phyloP scores from a whole-genome alignment of 148 eudicot species.

The Rhododendron vialii region DNA sequence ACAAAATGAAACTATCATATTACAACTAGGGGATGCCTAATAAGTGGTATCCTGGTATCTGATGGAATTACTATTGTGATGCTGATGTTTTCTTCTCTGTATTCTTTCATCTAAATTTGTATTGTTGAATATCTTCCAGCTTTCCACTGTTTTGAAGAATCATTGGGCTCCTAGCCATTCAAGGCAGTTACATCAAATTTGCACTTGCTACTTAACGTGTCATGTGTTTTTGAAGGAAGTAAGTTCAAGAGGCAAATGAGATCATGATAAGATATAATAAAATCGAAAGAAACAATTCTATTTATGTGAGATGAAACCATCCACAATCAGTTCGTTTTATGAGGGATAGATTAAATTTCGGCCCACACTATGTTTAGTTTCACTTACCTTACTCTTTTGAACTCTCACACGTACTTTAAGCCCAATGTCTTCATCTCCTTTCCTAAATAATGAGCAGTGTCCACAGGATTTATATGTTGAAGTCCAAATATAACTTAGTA shows the following conservation, averaged over 20 bases:
- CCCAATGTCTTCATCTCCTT: conserved; percentile 95
- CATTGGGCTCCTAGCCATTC: neutral
- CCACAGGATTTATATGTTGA: neutral
- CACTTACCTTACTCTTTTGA: conserved; percentile 90
- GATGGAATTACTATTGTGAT: neutral
- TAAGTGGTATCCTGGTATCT: neutral
- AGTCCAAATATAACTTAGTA: neutral
- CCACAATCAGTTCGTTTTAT: neutral
- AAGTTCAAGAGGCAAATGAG: neutral
- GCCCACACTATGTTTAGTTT: neutral
- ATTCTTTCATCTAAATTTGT: neutral
- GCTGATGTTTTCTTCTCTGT: neutral
- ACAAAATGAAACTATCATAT: neutral
- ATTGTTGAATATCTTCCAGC: neutral
- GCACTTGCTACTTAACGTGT: neutral
- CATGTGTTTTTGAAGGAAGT: neutral
- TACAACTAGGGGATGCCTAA: neutral
- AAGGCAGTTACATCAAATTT: neutral
- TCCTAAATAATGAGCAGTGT: conserved; percentile 31
- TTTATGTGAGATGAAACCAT: neutral
- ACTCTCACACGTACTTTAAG: conserved; percentile 92
- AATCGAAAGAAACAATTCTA: neutral
- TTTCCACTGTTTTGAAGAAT: neutral
- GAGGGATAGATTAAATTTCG: neutral
- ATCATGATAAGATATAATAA: neutral